A percentile compares a stretch with the other conserved stretches of the same genome.
These are phyloP conservation scores for Caryopteris hybrid DNA, from an alignment of 305 asterid species.

Conservation along the genomic window DNA sequence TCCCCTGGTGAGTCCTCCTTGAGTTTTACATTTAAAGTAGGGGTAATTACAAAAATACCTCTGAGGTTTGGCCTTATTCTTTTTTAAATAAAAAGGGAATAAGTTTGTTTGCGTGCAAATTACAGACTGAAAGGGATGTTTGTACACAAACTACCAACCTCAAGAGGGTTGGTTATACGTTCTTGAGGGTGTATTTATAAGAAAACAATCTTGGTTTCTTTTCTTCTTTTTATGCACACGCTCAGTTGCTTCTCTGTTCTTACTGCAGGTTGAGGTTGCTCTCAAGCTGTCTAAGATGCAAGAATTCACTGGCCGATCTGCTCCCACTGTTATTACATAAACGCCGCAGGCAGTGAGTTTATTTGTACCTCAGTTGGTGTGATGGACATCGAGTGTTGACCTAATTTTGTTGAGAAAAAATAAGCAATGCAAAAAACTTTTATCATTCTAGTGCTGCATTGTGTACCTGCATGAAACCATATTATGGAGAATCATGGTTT, in stretches of 20 bases:
- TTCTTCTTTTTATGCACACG: neutral
- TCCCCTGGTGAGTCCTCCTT: constrained; percentile 55
- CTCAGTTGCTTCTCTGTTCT: neutral
- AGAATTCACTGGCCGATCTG: constrained; percentile 87
- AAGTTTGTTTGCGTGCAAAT: too few species aligned
- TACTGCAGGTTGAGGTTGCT: constrained; percentile 81
- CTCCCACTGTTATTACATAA: constrained; percentile 91
- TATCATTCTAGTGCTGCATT: constrained; percentile 12
- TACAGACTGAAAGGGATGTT: too few species aligned
- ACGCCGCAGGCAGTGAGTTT: constrained; percentile 11
- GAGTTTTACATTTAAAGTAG: neutral
- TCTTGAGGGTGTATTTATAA: too few species aligned
- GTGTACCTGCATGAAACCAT: constrained; percentile 10
- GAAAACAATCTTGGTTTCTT: too few species aligned
- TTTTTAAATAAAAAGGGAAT: too few species aligned
- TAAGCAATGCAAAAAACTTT: constrained; percentile 13
- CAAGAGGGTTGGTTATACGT: too few species aligned
- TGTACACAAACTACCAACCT: too few species aligned
- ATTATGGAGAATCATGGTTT: neutral
- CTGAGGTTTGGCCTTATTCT: too few species aligned
- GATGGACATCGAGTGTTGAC: constrained; percentile 2
- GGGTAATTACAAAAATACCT: too few species aligned
- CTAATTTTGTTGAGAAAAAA: constrained; percentile 26
- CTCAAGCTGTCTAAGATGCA: constrained; percentile 87
- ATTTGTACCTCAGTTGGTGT: neutral